Evolutionary conservation across 768 basidiomycete genomes (phyloP).

Genomic region (Chalciporus pseudorubinellus): DNA sequence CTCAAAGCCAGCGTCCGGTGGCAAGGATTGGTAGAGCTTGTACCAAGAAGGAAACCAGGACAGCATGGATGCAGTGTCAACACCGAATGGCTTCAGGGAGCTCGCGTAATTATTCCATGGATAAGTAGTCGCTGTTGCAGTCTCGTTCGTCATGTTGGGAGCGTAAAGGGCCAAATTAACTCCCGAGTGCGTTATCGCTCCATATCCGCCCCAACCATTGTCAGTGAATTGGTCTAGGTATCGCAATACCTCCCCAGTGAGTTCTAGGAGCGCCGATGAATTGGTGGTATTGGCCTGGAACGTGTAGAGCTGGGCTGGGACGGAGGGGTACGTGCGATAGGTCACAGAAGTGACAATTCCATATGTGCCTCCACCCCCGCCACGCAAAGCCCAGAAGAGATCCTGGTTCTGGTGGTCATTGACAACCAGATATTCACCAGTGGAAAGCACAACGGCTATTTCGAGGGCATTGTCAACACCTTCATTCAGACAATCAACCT

Average conservation of each 20-base stretch:
- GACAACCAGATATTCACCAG: slow-evolving; percentile 37
- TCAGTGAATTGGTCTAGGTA: slow-evolving; percentile 37
- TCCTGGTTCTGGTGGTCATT: slow-evolving; percentile 43
- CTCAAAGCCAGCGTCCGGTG: slow-evolving; percentile 2
- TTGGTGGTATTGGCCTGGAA: slow-evolving; percentile 33
- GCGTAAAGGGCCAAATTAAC: slow-evolving; percentile 26
- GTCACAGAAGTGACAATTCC: slow-evolving; percentile 47
- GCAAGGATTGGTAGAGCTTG: slow-evolving; percentile 17
- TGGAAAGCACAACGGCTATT: slow-evolving; percentile 43
- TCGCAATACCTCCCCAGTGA: slow-evolving; percentile 36
- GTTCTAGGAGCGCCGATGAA: slow-evolving; percentile 21
- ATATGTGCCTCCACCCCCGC: slow-evolving; percentile 48
- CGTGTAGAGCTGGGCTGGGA: slow-evolving; percentile 31
- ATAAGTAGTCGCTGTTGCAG: slow-evolving; percentile 32
- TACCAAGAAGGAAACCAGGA: slow-evolving; percentile 23
- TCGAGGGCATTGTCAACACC: slow-evolving; percentile 49
- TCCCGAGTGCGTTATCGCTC: not conserved
- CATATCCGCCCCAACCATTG: slow-evolving; percentile 45
- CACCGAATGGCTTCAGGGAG: slow-evolving; percentile 5
- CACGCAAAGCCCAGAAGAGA: slow-evolving; percentile 54
- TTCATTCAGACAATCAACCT: slow-evolving; percentile 7
- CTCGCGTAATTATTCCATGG: slow-evolving; percentile 30
- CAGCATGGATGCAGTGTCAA: slow-evolving; percentile 28
- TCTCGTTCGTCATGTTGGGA: slow-evolving; percentile 36
- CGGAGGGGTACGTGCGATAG: slow-evolving; percentile 40